Evolutionary conservation across 1,284 basidiomycete genomes (phyloP).

Genomic region (Singerocomus inundabilis): DNA sequence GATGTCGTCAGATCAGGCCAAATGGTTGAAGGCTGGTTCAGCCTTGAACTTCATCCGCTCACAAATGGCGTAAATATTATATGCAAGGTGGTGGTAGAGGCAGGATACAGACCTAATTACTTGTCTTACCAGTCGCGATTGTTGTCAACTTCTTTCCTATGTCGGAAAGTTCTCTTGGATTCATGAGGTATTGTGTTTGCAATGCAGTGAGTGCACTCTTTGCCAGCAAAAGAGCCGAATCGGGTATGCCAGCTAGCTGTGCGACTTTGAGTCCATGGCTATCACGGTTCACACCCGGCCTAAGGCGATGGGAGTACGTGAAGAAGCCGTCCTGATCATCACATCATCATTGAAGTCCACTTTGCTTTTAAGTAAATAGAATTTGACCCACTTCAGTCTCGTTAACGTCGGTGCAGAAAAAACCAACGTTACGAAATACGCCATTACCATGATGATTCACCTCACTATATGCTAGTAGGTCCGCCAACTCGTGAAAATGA

Average conservation of each 20-base stretch:
- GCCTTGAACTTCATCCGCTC: slow-evolving; percentile 84
- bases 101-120: neutral
- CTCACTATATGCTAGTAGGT: slow-evolving; percentile 69
- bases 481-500: slow-evolving; percentile 92
- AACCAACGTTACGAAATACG: slow-evolving; percentile 63
- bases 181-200: slow-evolving; percentile 25
- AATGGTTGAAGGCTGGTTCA: slow-evolving; percentile 84
- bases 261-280: slow-evolving; percentile 95
- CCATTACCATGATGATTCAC: slow-evolving; percentile 39
- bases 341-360: neutral
- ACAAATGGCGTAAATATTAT: slow-evolving; percentile 35
- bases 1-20: slow-evolving; percentile 84
- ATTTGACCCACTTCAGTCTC: slow-evolving; percentile 59
- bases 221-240: slow-evolving; percentile 59
- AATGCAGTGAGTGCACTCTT: slow-evolving; percentile 46
- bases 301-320: slow-evolving; percentile 80
- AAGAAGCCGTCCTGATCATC: slow-evolving; percentile 63
- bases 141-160: slow-evolving; percentile 28
- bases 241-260: slow-evolving; percentile 83
- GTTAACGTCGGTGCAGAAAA: slow-evolving; percentile 87
- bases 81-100: neutral
- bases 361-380: neutral
- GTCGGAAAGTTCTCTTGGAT: slow-evolving; percentile 26
- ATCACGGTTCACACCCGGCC: slow-evolving; percentile 83
- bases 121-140: neutral